Evolutionary conservation across 225 moss, liverwort and hornwort species (phyloP), one percentile per base, ranked within the genome.

Genomic region (Straminergon stramineum): DNA sequence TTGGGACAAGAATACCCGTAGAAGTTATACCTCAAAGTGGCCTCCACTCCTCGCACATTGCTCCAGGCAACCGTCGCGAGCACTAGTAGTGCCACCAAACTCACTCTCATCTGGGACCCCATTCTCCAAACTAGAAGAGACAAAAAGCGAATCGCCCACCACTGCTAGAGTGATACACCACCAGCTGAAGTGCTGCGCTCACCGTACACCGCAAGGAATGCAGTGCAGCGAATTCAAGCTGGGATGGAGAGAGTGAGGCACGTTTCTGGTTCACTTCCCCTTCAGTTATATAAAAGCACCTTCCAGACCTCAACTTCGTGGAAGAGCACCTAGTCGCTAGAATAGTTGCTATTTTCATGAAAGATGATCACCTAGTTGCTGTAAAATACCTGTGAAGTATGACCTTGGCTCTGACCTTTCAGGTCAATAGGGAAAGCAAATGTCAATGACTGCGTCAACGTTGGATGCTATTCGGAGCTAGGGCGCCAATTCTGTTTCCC

Each of bases 1-100:
- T 27, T 85, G 53, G 91, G 92, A 73, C 90, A 92, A 6, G 83
- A n/a, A 3, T 83, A 56, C 11, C 77, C 71, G 30, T 92, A 92
- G 62, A 74, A 92, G 76, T 87, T 61, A 7, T 43, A 52, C 74
- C 15, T 81, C 75, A 92, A 85, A 5, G 51, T 35, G 73, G 90
- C 92, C 51, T 90, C 87, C 82, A 91, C 91, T 57, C 83, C 90
- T 28, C 37, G 19, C 21, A 88, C 69, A 61, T 30, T 77, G 86
- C 57, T 86, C 90, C 51, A 84, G 5, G 62, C 77, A 52, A 76
- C 17, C 1, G 84, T 70, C 53, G n/a, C 88, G 64, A 80, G 55
- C 74, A 91, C 64, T 3, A 88, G 45, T 30, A 91, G 84, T 71
- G 71, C 32, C 88, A 74, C 80, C 69, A 84, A 76, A 30, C 84